A percentile compares a stretch with the other conserved stretches of the same genome.
phyloP scores from a whole-genome alignment of 441 rosid genomes.

The Populus trichocarpa region DNA sequence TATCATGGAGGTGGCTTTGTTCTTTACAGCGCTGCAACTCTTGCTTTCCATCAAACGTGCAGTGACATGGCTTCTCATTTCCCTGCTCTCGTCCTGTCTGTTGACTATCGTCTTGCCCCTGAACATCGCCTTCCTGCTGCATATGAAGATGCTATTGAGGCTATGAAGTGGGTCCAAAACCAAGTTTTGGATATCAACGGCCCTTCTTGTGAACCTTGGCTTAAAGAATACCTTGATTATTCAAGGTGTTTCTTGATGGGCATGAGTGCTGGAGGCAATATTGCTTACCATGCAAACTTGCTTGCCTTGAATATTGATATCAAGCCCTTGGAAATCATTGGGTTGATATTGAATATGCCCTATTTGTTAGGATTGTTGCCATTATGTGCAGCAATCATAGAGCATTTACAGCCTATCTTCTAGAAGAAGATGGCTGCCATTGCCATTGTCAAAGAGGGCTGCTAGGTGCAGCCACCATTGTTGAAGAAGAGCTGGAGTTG shows the following conservation, averaged over 20 bases:
- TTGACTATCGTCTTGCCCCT: slow-evolving; percentile 42
- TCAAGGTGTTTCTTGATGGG: slow-evolving; percentile 17
- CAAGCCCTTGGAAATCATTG: background rate
- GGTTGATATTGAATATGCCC: background rate
- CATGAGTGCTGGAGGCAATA: background rate
- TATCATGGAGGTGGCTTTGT: slow-evolving; percentile 36
- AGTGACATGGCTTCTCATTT: slow-evolving; percentile 21
- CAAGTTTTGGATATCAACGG: slow-evolving; percentile 32
- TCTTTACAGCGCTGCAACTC: slow-evolving; percentile 23
- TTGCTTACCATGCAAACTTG: background rate
- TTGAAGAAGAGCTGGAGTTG: too few relatives aligned
- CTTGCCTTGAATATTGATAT: background rate
- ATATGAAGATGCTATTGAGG: slow-evolving; percentile 41
- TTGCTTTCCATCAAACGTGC: slow-evolving; percentile 14
- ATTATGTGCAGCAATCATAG: too few relatives aligned
- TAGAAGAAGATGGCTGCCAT: too few relatives aligned
- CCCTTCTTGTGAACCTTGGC: slow-evolving; percentile 32
- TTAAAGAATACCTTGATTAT: slow-evolving; percentile 35
- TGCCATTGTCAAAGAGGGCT: too few relatives aligned
- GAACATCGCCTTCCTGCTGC: slow-evolving; percentile 41
- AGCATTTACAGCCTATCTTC: too few relatives aligned
- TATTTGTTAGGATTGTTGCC: too few relatives aligned
- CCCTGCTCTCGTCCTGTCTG: slow-evolving; percentile 35
- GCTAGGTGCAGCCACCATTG: too few relatives aligned
- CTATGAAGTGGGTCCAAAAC: slow-evolving; percentile 30